Base-by-base conservation (phyloP, 148 eudicot species). In the Amaranthus cruentus region DNA sequence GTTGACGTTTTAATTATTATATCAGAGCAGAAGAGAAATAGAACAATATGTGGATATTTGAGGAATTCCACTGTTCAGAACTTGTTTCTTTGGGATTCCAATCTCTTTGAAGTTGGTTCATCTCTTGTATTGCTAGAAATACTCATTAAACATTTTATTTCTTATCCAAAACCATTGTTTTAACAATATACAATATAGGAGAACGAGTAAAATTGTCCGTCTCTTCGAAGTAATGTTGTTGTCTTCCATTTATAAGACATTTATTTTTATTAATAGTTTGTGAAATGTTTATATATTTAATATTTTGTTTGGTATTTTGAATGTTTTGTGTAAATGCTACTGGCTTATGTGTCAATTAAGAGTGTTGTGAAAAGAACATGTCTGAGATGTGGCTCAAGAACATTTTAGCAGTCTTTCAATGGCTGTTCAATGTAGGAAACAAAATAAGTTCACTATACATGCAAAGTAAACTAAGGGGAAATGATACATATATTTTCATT, bases 121-220 rank as follows among this genome's bases (percentile, higher is more conserved):
- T 38, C 63, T 28, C 48, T 73, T 11, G 14, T n/a, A 59, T 65
- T 67, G 54, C 63, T 55, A 52, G 58, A 55, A 38, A 38, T 56
- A 53, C 47, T 50, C 47, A 50, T 14, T 43, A 68, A 42, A 61
- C 2, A 15, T 43, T 52, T 76, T 6, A 47, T 48, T 9, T n/a
- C 12, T 12, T 54, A 58, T 68, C 51, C 43, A 14, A 47, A 9
- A 52, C 67, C 66, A 56, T 13, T 12, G 3, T 56, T 56, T 2
- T 56, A 13, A 13, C 8, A 5, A 4, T 60, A 8, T 18, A 18
- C 62, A 4, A 11, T 59, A 18, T 59, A 5, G 9, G 7, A 7
- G 4, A 7, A 59, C 10, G 0, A 18, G 12, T 43, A 2, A 59
- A 59, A 4, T 59, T 59, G 4, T 59, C 28, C 5, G 38, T 28